These are phyloP conservation scores for Psilocybe sp. DNA, from an alignment of 768 basidiomycete genomes.

Conservation along the genomic window DNA sequence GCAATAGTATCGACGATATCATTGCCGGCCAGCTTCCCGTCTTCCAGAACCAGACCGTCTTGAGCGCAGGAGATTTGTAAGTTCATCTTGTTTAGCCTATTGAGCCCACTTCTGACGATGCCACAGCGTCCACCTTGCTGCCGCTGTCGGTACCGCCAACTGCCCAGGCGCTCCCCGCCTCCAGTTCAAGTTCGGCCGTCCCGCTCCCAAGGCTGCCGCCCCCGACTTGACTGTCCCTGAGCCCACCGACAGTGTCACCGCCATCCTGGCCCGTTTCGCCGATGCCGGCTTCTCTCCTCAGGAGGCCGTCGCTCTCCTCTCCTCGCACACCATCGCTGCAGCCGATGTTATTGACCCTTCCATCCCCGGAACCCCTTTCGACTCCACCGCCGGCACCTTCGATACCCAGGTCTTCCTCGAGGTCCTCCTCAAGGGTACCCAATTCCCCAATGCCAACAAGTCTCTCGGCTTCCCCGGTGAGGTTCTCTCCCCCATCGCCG, in stretches of 20 bases:
- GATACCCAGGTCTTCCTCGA: constrained; percentile 39
- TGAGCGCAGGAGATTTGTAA: constrained; percentile 22
- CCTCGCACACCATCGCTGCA: constrained; percentile 26
- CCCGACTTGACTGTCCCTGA: constrained; percentile 22
- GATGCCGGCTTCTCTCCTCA: constrained; percentile 25
- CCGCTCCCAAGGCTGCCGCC: constrained; percentile 18
- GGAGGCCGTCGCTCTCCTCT: constrained; percentile 25
- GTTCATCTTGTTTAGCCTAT: neutral
- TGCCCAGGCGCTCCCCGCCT: constrained; percentile 35
- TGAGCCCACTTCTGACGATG: neutral
- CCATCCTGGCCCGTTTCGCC: constrained; percentile 24
- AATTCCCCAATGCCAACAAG: constrained; percentile 16
- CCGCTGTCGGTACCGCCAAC: constrained; percentile 28
- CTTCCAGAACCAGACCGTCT: constrained; percentile 11
- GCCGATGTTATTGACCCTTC: constrained; percentile 24
- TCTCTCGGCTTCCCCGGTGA: constrained; percentile 15
- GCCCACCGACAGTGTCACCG: constrained; percentile 22
- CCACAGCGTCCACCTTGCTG: constrained; percentile 20
- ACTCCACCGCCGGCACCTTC: constrained; percentile 21
- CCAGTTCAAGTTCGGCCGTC: constrained; percentile 28
- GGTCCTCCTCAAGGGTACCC: constrained; percentile 24
- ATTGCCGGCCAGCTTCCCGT: constrained; percentile 17
- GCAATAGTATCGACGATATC: constrained; percentile 20
- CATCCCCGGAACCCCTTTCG: constrained; percentile 31
- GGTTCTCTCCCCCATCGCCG: constrained; percentile 19